Evolutionary conservation across 2,329 filamentous ascomycete genomes (phyloP), one percentile per base, ranked within the genome.

Genomic region (Monosporascus sp.): DNA sequence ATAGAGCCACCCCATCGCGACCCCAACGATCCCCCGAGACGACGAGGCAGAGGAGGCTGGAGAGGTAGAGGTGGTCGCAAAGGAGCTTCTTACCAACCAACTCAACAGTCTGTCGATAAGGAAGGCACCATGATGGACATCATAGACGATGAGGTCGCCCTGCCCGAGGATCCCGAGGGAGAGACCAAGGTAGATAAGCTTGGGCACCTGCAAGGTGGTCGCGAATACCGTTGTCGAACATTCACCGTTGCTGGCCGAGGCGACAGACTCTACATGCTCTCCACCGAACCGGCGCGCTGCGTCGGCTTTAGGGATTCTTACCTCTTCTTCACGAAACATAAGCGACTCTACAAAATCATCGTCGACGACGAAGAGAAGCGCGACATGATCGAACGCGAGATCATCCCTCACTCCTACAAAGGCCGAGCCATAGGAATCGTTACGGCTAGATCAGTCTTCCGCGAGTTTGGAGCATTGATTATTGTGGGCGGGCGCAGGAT

Each of bases 331-430:
- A 95, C 94, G 59, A 99, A 97, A 74, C 94, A 99, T 73, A 89
- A 89, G 68, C 87, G 91, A 65, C 86, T 99, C 16, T 94, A 91
- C 81, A 99, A 99, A 76, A 96, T 99, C 65, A 96, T 99, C 64
- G 90, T 97, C 53, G 91, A 92, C 63, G 94, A 99, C 60, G 88
- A 94, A n/a, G 93, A 96, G 72, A 99, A 99, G 77, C 86, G 88
- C 56, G 92, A 97, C 71, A 82, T 99, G 76, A 99, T 99, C 66
- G 91, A 95, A 62, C 86, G 94, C 56, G 89, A 95, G 6, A 88
- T 99, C 66, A 96, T 99, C 58, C 94, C 94, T 1, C 94, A 97
- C 75, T 96, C 91, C 27, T 99, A 99, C 84, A 99, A 97, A 72
- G 94, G 94, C 55, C 89, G 94, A 51, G 91, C 93, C 5, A 99